phyloP scores from a whole-genome alignment of 2,329 filamentous ascomycete species.

The Bipolaris zeicola region DNA sequence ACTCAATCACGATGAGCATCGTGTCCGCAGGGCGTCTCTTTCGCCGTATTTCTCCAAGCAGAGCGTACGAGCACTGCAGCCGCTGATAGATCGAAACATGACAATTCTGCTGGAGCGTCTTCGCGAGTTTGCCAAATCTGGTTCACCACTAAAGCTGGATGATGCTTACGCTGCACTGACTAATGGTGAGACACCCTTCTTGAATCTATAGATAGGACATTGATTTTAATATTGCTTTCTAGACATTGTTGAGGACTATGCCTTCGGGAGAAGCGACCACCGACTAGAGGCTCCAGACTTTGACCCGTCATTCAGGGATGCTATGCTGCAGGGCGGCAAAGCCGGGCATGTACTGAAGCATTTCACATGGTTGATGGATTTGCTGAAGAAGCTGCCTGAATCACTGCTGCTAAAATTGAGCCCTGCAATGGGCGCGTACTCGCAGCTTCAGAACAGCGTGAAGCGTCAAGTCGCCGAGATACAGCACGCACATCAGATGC shows the following conservation, averaged over 20 bases:
- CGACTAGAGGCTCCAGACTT: not conserved
- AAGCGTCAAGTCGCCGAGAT: constrained; percentile 6
- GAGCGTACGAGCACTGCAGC: not conserved
- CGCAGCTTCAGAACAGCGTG: constrained; percentile 1
- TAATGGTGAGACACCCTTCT: not conserved
- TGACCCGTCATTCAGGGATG: constrained; percentile 1
- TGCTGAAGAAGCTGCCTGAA: constrained; percentile 1
- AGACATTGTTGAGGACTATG: not conserved
- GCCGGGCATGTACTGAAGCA: constrained; percentile 1
- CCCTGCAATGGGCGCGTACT: constrained; percentile 7
- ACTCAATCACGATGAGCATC: constrained; percentile 29
- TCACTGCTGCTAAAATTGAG: not conserved
- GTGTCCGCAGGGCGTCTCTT: constrained; percentile 26
- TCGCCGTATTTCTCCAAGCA: constrained; percentile 32
- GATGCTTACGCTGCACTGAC: constrained; percentile 3
- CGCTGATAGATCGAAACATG: not conserved
- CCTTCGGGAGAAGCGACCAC: constrained; percentile 3
- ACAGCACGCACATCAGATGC: constrained; percentile 5
- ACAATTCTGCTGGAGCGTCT: not conserved
- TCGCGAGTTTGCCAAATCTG: constrained; percentile 3
- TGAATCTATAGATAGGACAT: not conserved
- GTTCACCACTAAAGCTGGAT: constrained; percentile 2
- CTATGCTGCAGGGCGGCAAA: constrained; percentile 1
- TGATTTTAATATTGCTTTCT: not conserved
- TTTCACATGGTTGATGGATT: constrained; percentile 2